These are phyloP conservation scores for Cryptosporidium ubiquitum DNA, from an alignment of 169 alveolate genomes.

Conservation along the genomic window DNA sequence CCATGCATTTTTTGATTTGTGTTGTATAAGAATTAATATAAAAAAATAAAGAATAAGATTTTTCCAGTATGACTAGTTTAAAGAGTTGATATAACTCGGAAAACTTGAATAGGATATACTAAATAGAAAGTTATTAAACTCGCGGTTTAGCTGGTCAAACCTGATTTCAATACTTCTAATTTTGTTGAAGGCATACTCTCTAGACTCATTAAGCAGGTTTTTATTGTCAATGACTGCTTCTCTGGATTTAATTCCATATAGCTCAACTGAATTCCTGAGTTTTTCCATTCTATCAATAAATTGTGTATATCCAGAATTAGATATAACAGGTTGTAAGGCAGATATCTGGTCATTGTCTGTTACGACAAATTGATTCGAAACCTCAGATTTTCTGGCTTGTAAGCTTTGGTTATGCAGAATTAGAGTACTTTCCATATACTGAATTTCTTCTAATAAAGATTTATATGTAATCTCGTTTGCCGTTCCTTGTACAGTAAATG, in stretches of 20 bases:
- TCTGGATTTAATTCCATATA: slow-evolving; percentile 35
- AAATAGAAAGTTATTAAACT: slow-evolving; percentile 39
- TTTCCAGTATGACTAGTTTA: background rate
- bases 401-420: slow-evolving; percentile 11
- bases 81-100: background rate
- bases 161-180: slow-evolving; percentile 27
- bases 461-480: slow-evolving; percentile 56
- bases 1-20: background rate
- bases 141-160: slow-evolving; percentile 40
- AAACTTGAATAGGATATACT: slow-evolving; percentile 1
- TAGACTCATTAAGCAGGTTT: background rate
- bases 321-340: slow-evolving; percentile 18
- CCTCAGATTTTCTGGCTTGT: background rate
- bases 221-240: slow-evolving; percentile 26
- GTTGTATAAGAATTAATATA: background rate
- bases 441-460: slow-evolving; percentile 43
- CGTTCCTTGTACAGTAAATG: slow-evolving; percentile 63
- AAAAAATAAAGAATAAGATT: background rate
- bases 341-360: slow-evolving; percentile 11
- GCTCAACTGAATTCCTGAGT: slow-evolving; percentile 45
- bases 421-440: slow-evolving; percentile 33
- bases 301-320: slow-evolving; percentile 20
- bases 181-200: slow-evolving; percentile 45
- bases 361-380: background rate
- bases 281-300: slow-evolving; percentile 53